Evolutionary conservation across 139 green algal genomes (phyloP), one percentile per base, ranked within the genome.

Genomic region (Chlamydomonas sphaeroides): DNA sequence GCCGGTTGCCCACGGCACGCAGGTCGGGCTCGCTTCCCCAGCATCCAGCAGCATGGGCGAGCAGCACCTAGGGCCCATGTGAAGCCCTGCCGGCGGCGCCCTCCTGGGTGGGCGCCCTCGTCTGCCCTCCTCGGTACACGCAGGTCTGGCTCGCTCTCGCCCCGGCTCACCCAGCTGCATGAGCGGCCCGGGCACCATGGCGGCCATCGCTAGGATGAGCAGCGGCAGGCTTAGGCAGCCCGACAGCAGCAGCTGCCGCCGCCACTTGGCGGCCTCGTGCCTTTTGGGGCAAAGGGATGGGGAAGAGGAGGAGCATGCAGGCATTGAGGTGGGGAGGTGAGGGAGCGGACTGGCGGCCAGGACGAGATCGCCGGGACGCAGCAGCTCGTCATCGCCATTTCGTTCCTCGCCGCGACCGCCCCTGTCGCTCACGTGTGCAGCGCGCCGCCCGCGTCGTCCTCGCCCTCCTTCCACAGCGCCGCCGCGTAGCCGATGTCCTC

Each of bases 401-500:
- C n/a, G n/a, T n/a, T n/a, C n/a, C n/a, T n/a, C n/a, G n/a, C n/a
- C n/a, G n/a, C n/a, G n/a, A n/a, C n/a, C n/a, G n/a, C 63, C 32
- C 53, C 53, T 5, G 20, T 62, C 11, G 21, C 78, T 76, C 65
- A 76, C 78, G 35, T 39, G 38, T 78, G 66, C 51, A 76, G 65
- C 3, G 66, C 36, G 10, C 41, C 66, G 4, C 66, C 78, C 23
- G 66, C 66, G 51, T 84, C 78, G 66, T 85, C 80, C 0, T 75
- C 65, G 23, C 62, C 63, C 30, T 51, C 72, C 42, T 85, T 85
- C 80, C 83, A 88, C 51, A 85, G 68, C 39, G 70, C 36, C 20
- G 76, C 86, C 8, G 86, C 84, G 87, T 85, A 93, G 30, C 89
- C 94, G 2, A 75, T 85, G 3, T 91, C 88, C 38, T 92, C 86